These are phyloP conservation scores for Vanrija humicola DNA, from an alignment of 1,284 basidiomycete species.

Conservation along the genomic window DNA sequence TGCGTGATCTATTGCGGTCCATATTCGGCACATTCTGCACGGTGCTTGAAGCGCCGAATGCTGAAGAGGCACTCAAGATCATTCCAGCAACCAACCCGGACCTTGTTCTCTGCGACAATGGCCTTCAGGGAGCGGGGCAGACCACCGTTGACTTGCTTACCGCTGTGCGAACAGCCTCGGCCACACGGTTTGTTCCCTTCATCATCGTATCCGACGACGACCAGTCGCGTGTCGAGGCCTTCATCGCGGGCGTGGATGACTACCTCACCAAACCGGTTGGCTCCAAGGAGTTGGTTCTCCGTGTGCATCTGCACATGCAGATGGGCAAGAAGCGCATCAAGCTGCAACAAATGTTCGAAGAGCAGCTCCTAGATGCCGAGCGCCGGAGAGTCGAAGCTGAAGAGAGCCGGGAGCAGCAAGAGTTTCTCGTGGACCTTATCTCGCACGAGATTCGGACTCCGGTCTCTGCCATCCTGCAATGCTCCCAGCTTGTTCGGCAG, in stretches of 20 bases:
- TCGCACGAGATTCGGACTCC: conserved; percentile 27
- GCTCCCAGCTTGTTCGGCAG: conserved; percentile 24
- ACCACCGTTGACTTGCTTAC: conserved; percentile 22
- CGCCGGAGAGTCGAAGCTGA: conserved; percentile 20
- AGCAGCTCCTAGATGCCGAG: conserved; percentile 19
- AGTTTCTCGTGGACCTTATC: conserved; percentile 27
- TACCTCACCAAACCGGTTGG: conserved; percentile 25
- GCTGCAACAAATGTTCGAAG: conserved; percentile 20
- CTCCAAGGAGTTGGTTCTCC: conserved; percentile 41
- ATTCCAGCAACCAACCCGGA: conserved; percentile 19
- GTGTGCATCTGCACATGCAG: conserved; percentile 29
- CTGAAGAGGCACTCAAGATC: conserved; percentile 35
- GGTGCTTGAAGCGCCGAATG: conserved; percentile 35
- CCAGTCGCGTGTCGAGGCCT: conserved; percentile 18
- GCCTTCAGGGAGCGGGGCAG: conserved; percentile 21
- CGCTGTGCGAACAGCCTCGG: background rate
- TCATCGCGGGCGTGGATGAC: conserved; percentile 43
- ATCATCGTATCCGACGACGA: conserved; percentile 16
- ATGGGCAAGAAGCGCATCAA: conserved; percentile 19
- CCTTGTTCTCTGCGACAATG: conserved; percentile 22
- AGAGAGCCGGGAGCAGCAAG: conserved; percentile 22
- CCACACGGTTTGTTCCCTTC: conserved; percentile 12
- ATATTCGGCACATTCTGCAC: conserved; percentile 33
- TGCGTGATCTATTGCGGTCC: conserved; percentile 17
- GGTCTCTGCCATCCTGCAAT: conserved; percentile 26